Percentiles rank a stretch among this genome's conserved stretches.
Conservation (phyloP, 1,284 basidiomycete genomes). For the Ustilago sp. region DNA sequence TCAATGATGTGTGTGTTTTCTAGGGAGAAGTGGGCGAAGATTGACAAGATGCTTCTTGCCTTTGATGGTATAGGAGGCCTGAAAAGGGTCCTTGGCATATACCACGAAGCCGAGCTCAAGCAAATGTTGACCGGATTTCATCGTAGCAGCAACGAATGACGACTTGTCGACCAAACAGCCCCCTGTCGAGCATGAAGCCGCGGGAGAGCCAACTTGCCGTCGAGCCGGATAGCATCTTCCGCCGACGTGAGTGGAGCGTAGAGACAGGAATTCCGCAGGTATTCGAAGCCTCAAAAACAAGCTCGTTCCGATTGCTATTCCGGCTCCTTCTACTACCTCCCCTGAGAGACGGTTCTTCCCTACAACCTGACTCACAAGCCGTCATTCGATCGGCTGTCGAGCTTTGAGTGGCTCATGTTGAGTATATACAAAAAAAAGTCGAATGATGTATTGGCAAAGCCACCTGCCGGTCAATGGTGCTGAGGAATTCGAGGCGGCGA, state of each 20-base stretch:
- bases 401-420: neutral
- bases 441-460: constrained; percentile 10
- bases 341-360: neutral
- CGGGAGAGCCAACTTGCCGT: neutral
- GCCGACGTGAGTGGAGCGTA: neutral
- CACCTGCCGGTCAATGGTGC: constrained; percentile 14
- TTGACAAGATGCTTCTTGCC: too few relatives aligned
- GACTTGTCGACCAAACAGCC: too few relatives aligned
- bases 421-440: neutral
- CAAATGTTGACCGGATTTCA: too few relatives aligned
- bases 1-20: neutral
- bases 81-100: too few relatives aligned
- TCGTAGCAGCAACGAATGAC: too few relatives aligned
- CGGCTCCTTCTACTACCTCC: neutral
- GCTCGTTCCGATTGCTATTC: neutral
- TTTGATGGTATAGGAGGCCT: too few relatives aligned
- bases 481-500: neutral
- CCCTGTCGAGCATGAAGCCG: neutral
- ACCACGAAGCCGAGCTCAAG: too few relatives aligned
- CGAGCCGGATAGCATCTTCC: neutral
- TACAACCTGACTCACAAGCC: neutral
- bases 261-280: neutral
- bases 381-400: neutral
- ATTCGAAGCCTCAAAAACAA: neutral
- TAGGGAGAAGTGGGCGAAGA: neutral